Percentiles rank a stretch among this genome's conserved stretches.
Evolutionary conservation across 257 asterid genomes (phyloP).

Genomic region (Fraxinus excelsior): DNA sequence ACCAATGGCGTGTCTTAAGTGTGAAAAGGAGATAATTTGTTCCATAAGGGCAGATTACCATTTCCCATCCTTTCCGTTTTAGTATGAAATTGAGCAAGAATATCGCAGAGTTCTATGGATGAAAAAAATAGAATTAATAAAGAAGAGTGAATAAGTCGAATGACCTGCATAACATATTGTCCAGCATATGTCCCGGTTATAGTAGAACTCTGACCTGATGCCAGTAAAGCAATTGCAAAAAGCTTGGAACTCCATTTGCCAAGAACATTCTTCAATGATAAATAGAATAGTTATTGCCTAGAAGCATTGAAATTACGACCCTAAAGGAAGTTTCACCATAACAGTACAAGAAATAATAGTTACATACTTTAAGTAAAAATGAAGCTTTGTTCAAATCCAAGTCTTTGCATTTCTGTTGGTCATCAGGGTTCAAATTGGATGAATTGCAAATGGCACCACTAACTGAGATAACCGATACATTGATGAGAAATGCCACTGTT

Average conservation of each 20-base stretch:
- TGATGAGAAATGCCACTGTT: conserved; percentile 84
- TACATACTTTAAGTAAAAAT: conserved; percentile 68
- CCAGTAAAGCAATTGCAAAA: conserved; percentile 90
- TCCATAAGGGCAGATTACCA: background rate
- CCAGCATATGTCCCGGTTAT: conserved; percentile 98
- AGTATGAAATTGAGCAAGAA: too few species aligned
- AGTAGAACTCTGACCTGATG: conserved; percentile 97
- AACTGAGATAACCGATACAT: conserved; percentile 86
- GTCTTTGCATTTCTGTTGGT: conserved; percentile 68
- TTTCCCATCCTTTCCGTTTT: background rate
- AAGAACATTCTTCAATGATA: conserved; percentile 59
- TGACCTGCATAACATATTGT: conserved; percentile 96
- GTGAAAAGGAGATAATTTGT: background rate
- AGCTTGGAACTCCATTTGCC: conserved; percentile 97
- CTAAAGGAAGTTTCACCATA: background rate
- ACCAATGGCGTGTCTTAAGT: background rate
- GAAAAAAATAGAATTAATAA: background rate
- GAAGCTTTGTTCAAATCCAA: conserved; percentile 92
- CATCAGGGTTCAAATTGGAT: conserved; percentile 47
- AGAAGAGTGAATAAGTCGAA: conserved; percentile 13
- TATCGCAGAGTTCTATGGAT: too few species aligned
- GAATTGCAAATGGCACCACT: conserved; percentile 93
- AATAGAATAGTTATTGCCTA: conserved; percentile 1
- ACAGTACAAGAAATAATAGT: background rate
- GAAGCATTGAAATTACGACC: conserved; percentile 4